Conservation (phyloP, 2,329 filamentous ascomycete genomes). For the Atkinsonella hypoxylon region DNA sequence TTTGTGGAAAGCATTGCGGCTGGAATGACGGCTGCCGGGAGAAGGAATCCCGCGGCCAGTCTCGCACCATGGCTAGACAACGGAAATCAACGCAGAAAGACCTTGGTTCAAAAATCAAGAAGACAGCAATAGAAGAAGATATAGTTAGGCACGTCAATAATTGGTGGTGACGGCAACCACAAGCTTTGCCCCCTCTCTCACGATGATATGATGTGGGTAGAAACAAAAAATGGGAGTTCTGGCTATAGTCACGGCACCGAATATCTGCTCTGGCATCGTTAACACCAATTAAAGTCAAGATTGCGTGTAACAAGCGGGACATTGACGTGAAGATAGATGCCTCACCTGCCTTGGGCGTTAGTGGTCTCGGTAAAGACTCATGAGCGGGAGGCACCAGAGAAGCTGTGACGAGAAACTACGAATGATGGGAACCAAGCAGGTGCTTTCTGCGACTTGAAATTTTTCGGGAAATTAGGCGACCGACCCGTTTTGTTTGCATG, state of each 20-base stretch:
- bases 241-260: too few species aligned
- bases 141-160: not conserved
- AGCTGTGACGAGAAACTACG: not conserved
- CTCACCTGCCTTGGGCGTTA: too few species aligned
- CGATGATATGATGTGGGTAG: not conserved
- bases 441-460: not conserved
- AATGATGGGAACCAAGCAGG: not conserved
- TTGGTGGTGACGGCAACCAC: not conserved
- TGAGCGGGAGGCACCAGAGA: not conserved
- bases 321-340: too few species aligned
- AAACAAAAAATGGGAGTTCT: not conserved
- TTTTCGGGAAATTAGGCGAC: constrained; percentile 1
- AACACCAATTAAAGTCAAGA: too few species aligned
- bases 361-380: not conserved
- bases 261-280: too few species aligned
- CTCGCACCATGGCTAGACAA: constrained; percentile 26
- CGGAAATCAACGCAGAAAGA: not conserved
- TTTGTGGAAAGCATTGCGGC: constrained; percentile 12
- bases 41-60: constrained; percentile 27
- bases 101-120: not conserved
- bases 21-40: constrained; percentile 21
- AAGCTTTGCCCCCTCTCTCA: not conserved
- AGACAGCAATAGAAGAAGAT: not conserved
- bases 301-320: too few species aligned
- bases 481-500: constrained; percentile 12